Conservation (phyloP, 495 filamentous ascomycete genomes). For the Cryomyces minteri region DNA sequence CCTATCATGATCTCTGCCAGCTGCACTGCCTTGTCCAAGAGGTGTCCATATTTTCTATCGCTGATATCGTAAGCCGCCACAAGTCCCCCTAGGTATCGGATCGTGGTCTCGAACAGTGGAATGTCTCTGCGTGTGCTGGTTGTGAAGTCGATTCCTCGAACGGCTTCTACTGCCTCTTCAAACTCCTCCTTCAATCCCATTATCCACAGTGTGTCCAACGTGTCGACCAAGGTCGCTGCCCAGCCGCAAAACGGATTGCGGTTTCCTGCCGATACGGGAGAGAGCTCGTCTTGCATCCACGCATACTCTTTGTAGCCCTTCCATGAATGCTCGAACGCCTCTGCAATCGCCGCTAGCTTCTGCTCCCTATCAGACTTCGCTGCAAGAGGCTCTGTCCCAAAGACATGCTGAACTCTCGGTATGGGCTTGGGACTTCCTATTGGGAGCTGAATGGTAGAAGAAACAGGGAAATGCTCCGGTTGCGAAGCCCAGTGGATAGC, state of each 20-base stretch:
- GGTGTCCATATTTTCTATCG: conserved; percentile 42
- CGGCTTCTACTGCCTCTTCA: conserved; percentile 58
- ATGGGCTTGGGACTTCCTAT: conserved; percentile 47
- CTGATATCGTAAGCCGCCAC: conserved; percentile 23
- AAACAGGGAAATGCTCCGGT: conserved; percentile 12
- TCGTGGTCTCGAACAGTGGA: conserved; percentile 24
- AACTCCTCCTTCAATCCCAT: conserved; percentile 87
- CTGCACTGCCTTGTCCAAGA: conserved; percentile 77
- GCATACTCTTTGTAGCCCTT: conserved; percentile 21
- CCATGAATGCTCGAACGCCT: conserved; percentile 19
- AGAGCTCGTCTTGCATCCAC: conserved; percentile 23
- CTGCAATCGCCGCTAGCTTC: conserved; percentile 33
- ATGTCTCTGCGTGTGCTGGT: conserved; percentile 33
- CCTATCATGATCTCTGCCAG: conserved; percentile 79
- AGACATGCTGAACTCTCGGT: conserved; percentile 56
- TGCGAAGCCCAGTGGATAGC: conserved; percentile 6
- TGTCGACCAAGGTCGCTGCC: conserved; percentile 86
- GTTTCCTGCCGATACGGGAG: conserved; percentile 18
- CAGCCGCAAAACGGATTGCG: conserved; percentile 79
- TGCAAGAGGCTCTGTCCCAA: conserved; percentile 36
- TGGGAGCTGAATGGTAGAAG: conserved; percentile 55
- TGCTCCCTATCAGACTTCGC: conserved; percentile 5
- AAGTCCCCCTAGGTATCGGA: conserved; percentile 23
- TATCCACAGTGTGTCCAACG: conserved; percentile 91
- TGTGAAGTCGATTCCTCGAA: conserved; percentile 79